Evolutionary conservation across 2,329 filamentous ascomycete species (phyloP).

Genomic region (Fusarium marasasianum): DNA sequence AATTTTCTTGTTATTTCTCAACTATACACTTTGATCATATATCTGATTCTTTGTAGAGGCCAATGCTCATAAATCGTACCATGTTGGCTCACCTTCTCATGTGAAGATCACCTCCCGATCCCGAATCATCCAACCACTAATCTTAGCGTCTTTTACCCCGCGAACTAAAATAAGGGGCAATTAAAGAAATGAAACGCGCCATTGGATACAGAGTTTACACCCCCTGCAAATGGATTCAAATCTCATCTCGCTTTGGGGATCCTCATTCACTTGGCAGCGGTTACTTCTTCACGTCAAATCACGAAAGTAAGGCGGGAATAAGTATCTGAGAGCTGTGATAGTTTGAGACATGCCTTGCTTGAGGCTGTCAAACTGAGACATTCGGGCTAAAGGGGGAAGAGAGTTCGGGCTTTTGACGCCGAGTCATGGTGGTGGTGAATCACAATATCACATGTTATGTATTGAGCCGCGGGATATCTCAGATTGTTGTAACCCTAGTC

Average conservation of each 20-base stretch:
- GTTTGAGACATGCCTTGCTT: background rate
- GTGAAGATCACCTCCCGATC: background rate
- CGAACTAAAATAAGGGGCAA: conserved; percentile 1
- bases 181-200: background rate
- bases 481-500: background rate
- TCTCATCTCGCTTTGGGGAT: conserved; percentile 13
- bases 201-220: background rate
- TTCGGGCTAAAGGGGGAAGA: background rate
- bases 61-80: background rate
- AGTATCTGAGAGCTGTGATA: background rate
- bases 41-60: background rate
- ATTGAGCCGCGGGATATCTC: background rate
- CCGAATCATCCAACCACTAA: background rate
- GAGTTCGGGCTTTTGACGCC: background rate
- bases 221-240: conserved; percentile 7
- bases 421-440: background rate
- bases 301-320: background rate
- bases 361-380: background rate
- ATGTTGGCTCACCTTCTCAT: background rate
- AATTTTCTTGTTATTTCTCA: background rate
- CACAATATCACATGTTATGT: background rate
- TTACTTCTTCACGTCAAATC: background rate
- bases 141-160: conserved; percentile 13
- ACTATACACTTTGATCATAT: background rate
- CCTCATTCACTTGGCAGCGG: background rate